Conservation (phyloP, 768 basidiomycete species). For the Naganishia randhawae region DNA sequence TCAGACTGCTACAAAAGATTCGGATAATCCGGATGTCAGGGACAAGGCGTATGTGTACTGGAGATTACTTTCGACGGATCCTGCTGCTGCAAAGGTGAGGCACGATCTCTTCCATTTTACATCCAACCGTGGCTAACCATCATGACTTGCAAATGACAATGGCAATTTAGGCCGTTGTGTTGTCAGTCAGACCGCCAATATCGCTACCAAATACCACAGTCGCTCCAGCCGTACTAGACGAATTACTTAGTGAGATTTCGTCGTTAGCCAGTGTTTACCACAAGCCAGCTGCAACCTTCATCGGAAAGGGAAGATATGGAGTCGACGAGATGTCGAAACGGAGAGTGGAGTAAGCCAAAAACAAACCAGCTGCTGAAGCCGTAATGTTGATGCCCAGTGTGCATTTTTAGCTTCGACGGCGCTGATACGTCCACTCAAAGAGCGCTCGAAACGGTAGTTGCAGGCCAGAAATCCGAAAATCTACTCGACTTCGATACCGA, state of each 20-base stretch:
- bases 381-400: not conserved
- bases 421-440: constrained; percentile 66
- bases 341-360: constrained; percentile 44
- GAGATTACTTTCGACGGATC: constrained; percentile 89
- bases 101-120: not conserved
- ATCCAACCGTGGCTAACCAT: constrained; percentile 14
- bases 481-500: constrained; percentile 79
- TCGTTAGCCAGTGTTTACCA: constrained; percentile 92
- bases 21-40: constrained; percentile 92
- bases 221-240: constrained; percentile 78
- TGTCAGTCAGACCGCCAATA: constrained; percentile 88
- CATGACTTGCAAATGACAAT: not conserved
- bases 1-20: constrained; percentile 91
- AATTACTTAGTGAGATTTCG: constrained; percentile 83
- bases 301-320: constrained; percentile 80
- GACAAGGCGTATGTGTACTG: constrained; percentile 98
- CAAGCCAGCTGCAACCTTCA: constrained; percentile 91
- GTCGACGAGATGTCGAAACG: constrained; percentile 47
- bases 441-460: constrained; percentile 83
- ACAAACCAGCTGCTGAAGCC: not conserved
- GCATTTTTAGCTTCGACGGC: not conserved
- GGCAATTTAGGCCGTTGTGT: constrained; percentile 66
- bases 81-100: constrained; percentile 84
- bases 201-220: constrained; percentile 88
- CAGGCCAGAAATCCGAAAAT: constrained; percentile 91